phyloP scores from a whole-genome alignment of 192 early-diverging fungal genomes.

The Podila minutissima region DNA sequence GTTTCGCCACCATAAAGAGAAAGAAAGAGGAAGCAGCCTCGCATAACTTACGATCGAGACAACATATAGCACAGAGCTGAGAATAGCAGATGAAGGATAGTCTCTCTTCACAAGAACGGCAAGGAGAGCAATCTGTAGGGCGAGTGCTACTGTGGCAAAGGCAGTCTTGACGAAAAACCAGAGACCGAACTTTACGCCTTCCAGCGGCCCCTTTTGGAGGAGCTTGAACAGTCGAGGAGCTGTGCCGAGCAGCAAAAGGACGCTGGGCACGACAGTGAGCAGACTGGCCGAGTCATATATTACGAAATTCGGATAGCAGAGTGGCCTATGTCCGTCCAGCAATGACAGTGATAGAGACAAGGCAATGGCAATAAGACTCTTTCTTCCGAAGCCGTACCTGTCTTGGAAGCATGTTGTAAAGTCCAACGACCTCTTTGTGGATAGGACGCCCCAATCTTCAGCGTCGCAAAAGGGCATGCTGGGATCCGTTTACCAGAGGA shows the following conservation, averaged over 20 bases:
- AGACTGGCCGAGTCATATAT: constrained; percentile 5
- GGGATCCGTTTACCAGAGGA: constrained; percentile 1
- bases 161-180: constrained; percentile 6
- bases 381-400: not conserved
- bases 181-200: constrained; percentile 6
- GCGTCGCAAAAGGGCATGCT: constrained; percentile 7
- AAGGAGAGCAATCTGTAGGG: constrained; percentile 3
- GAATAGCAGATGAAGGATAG: constrained; percentile 6
- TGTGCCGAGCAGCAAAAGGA: constrained; percentile 4
- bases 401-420: constrained; percentile 8
- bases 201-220: constrained; percentile 1
- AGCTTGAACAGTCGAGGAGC: constrained; percentile 8
- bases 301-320: constrained; percentile 7
- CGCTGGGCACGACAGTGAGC: constrained; percentile 7
- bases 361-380: constrained; percentile 9
- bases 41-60: constrained; percentile 8
- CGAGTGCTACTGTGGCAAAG: constrained; percentile 9
- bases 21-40: not conserved
- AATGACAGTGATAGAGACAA: constrained; percentile 5
- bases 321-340: not conserved
- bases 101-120: constrained; percentile 8
- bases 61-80: constrained; percentile 4
- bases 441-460: constrained; percentile 7
- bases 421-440: constrained; percentile 8
- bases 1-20: constrained; percentile 6